Conservation (phyloP, 768 basidiomycete genomes). For the Kwoniella newhampshirensis region DNA sequence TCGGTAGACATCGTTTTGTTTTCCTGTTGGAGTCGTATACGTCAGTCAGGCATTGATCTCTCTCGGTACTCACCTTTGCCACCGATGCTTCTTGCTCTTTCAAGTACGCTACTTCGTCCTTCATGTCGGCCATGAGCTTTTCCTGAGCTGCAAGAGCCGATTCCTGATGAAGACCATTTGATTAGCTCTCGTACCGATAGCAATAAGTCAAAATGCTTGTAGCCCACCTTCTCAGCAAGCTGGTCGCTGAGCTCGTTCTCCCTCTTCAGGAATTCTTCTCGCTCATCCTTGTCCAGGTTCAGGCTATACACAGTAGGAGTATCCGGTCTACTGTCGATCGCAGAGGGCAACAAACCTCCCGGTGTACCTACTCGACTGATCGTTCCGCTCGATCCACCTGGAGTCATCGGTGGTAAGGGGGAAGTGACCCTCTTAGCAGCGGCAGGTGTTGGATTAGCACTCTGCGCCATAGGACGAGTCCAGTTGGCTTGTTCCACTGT, state of each 20-base stretch:
- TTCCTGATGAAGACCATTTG: conserved; percentile 58
- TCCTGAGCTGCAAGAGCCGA: conserved; percentile 73
- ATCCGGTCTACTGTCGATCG: conserved; percentile 78
- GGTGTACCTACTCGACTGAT: conserved; percentile 54
- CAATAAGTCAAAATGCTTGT: not conserved
- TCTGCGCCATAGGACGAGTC: conserved; percentile 55
- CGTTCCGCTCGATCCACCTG: conserved; percentile 69
- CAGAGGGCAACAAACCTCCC: conserved; percentile 68
- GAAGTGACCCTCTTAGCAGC: conserved; percentile 60
- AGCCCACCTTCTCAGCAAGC: conserved; percentile 70
- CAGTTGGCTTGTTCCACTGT: conserved; percentile 79
- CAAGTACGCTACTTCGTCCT: conserved; percentile 82
- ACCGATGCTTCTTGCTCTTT: conserved; percentile 83
- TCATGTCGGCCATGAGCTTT: conserved; percentile 81
- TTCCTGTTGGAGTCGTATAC: conserved; percentile 59
- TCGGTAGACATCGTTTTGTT: conserved; percentile 92
- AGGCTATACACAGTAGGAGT: conserved; percentile 73
- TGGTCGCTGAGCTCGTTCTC: conserved; percentile 96
- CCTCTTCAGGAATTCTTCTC: conserved; percentile 91
- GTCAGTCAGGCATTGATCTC: not conserved
- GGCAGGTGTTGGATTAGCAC: conserved; percentile 6
- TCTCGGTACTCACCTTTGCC: conserved; percentile 62
- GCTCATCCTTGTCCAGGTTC: conserved; percentile 89
- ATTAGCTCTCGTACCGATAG: not conserved
- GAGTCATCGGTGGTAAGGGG: conserved; percentile 64